These are phyloP conservation scores for Nakazawaea peltata DNA, from an alignment of 805 yeast species.

Conservation along the genomic window DNA sequence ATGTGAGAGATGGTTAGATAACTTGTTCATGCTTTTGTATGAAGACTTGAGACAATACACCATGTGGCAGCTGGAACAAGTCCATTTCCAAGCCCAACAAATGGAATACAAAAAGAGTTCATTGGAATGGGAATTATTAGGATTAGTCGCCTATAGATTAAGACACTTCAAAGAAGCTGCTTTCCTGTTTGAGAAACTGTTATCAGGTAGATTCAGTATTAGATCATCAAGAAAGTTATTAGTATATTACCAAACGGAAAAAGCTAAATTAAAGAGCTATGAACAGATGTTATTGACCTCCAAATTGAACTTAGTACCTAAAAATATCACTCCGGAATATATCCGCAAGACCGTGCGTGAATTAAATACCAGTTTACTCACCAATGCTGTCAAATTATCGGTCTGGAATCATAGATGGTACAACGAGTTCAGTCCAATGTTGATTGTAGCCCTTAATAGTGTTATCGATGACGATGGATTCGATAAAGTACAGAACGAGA, in stretches of 20 bases:
- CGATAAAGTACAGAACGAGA: slow-evolving; percentile 65
- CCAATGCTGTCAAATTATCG: slow-evolving; percentile 63
- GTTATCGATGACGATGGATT: slow-evolving; percentile 72
- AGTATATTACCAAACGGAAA: slow-evolving; percentile 51
- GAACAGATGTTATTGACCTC: slow-evolving; percentile 19
- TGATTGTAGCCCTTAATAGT: slow-evolving; percentile 48
- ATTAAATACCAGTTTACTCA: slow-evolving; percentile 53
- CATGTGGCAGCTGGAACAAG: slow-evolving; percentile 86
- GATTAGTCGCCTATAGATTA: slow-evolving; percentile 75
- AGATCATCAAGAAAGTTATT: slow-evolving; percentile 69
- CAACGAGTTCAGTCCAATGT: slow-evolving; percentile 72
- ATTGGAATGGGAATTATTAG: slow-evolving; percentile 89
- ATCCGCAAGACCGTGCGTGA: slow-evolving; percentile 28
- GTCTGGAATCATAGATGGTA: slow-evolving; percentile 99
- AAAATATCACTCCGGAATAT: slow-evolving; percentile 15
- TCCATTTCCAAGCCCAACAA: slow-evolving; percentile 86
- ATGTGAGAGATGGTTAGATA: slow-evolving; percentile 71
- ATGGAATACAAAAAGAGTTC: slow-evolving; percentile 70
- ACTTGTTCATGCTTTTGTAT: slow-evolving; percentile 57
- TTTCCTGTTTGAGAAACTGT: slow-evolving; percentile 68
- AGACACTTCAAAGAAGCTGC: slow-evolving; percentile 86
- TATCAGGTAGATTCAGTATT: slow-evolving; percentile 71
- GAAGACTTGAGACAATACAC: slow-evolving; percentile 79
- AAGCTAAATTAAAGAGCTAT: slow-evolving; percentile 20
- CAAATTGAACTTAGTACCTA: slow-evolving; percentile 9